Base-by-base conservation (phyloP, 2,329 filamentous ascomycete genomes). In the Aspergillus clavatus region DNA sequence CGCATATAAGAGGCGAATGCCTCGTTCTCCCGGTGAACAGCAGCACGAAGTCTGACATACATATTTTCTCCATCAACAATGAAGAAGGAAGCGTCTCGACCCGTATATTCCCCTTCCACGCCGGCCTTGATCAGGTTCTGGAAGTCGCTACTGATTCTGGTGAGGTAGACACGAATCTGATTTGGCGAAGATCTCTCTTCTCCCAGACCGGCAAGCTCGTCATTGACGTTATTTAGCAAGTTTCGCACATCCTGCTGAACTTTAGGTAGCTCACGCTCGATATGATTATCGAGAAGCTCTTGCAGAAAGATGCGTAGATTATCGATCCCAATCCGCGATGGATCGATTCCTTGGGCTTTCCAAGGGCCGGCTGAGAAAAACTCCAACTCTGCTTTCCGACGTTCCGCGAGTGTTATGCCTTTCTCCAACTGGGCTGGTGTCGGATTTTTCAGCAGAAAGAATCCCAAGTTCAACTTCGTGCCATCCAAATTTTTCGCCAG, bases 361-460 rank as follows among this genome's bases (percentile, higher is more conserved):
- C 55, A 60, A 16, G 19, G 18, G n/a, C 18, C 35, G 19, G 19
- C 47, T 2, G 50, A 43, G 22, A 60, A 59, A 28, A 52, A 59
- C 1, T 40, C 38, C 19, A 35, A 4, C 36, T 56, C 53, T 14
- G 29, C 42, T 11, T 31, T 39, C 4, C 35, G 41, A 14, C 51
- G 45, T 14, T 47, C 28, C 1, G 22, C 10, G 4, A 39, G 10
- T 5, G 44, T 42, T 7, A 52, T 28, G 18, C 53, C 49, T n/a
- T 47, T 37, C 21, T 46, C 18, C 19, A 58, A 40, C 7, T 63
- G 52, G 3, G 14, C 38, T 2, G 56, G 58, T 4, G 42, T 27
- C 4, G 55, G 59, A 21, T 62, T 65, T 33, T 62, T 63, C 0
- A 62, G 38, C 2, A 61, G 38, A 36, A 63, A 61, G 29, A 58